Evolutionary conservation across 495 filamentous ascomycete species (phyloP).

Genomic region (Hypoxylon fragiforme): DNA sequence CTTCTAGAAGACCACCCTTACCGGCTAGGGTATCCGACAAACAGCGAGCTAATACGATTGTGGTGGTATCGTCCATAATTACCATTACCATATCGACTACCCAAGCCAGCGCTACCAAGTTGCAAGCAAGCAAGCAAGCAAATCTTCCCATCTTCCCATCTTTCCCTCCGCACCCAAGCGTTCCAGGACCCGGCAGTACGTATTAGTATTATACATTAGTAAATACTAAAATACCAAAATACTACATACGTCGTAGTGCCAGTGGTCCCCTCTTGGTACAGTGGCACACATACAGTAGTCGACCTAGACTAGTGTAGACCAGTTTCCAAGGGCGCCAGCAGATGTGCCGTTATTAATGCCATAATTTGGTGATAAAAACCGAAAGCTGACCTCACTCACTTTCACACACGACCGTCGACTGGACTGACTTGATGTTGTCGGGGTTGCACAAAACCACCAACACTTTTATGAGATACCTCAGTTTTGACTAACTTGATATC

Average conservation of each 20-base stretch:
- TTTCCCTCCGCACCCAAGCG: slow-evolving; percentile 28
- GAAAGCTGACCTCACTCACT: slow-evolving; percentile 15
- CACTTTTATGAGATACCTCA: not conserved
- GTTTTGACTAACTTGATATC: no score
- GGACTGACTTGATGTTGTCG: no score
- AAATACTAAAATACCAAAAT: no score
- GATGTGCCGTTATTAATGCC: slow-evolving; percentile 20
- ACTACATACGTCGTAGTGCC: slow-evolving; percentile 24
- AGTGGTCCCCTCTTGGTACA: no score
- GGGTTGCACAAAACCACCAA: not conserved
- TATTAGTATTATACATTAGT: no score
- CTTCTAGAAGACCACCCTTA: slow-evolving; percentile 33
- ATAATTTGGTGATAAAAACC: slow-evolving; percentile 29
- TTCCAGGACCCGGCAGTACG: slow-evolving; percentile 27
- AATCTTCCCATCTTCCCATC: no score
- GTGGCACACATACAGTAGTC: no score
- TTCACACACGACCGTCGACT: no score
- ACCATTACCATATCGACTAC: no score
- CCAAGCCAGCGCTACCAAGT: not conserved
- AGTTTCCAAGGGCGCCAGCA: slow-evolving; percentile 13
- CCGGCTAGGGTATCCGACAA: slow-evolving; percentile 30
- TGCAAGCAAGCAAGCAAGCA: not conserved
- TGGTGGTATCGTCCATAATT: slow-evolving; percentile 13
- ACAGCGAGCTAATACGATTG: slow-evolving; percentile 28
- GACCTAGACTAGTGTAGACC: no score